Percentiles rank a stretch among this genome's conserved stretches.
Evolutionary conservation across 352 stramenopile species (phyloP).

Genomic region (Paralagenidium karlingii): DNA sequence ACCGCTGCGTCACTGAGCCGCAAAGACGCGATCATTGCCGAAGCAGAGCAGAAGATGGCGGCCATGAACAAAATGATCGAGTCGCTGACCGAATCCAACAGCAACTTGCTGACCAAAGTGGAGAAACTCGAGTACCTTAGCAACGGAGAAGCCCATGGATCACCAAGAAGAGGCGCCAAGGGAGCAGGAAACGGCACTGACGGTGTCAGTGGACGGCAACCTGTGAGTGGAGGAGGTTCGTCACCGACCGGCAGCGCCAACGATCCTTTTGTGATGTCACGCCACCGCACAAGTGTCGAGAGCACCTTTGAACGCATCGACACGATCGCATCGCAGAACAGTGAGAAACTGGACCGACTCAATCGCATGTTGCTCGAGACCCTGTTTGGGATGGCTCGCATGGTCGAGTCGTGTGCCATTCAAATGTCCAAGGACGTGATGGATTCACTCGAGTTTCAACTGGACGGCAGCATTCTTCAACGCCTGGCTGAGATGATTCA

Average conservation of each 20-base stretch:
- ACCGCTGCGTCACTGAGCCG: slow-evolving; percentile 56
- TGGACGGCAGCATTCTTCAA: slow-evolving; percentile 49
- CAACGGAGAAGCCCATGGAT: too few species aligned
- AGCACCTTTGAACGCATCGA: slow-evolving; percentile 53
- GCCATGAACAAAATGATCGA: slow-evolving; percentile 72
- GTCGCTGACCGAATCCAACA: slow-evolving; percentile 64
- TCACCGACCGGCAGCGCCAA: too few species aligned
- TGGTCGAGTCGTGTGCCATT: slow-evolving; percentile 76
- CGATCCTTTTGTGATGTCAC: too few species aligned
- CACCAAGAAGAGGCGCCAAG: too few species aligned
- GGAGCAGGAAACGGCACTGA: background rate
- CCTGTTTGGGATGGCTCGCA: slow-evolving; percentile 73
- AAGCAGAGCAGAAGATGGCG: slow-evolving; percentile 44
- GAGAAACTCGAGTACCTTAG: slow-evolving; percentile 49
- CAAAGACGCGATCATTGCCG: slow-evolving; percentile 59
- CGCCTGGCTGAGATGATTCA: slow-evolving; percentile 43
- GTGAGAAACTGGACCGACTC: slow-evolving; percentile 36
- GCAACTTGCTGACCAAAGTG: slow-evolving; percentile 39
- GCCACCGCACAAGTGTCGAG: too few species aligned
- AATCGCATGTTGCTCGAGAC: slow-evolving; percentile 73
- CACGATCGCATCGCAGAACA: slow-evolving; percentile 26
- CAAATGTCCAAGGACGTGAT: slow-evolving; percentile 74
- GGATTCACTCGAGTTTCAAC: slow-evolving; percentile 66
- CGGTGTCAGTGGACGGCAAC: too few species aligned
- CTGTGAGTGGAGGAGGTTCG: too few species aligned